Evolutionary conservation across 2,329 filamentous ascomycete species (phyloP).

Genomic region (Aspergillus neotritici): DNA sequence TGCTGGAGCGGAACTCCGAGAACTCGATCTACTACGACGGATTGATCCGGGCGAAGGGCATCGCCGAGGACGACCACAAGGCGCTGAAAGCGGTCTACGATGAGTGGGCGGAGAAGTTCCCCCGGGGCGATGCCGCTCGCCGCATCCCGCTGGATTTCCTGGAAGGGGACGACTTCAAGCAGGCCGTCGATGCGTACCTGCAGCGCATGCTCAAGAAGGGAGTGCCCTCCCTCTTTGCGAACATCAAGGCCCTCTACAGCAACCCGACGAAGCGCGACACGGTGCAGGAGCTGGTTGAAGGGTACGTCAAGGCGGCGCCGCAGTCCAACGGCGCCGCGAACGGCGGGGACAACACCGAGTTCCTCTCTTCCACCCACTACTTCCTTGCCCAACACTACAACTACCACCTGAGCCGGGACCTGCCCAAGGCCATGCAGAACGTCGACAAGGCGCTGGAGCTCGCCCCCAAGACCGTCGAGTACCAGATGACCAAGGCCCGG

Average conservation of each 20-base stretch:
- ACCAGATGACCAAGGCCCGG: constrained; percentile 89
- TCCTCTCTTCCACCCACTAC: constrained; percentile 76
- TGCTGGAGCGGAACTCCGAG: constrained; percentile 84
- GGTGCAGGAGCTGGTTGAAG: constrained; percentile 68
- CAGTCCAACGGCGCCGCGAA: constrained; percentile 49
- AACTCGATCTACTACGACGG: constrained; percentile 79
- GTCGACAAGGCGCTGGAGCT: constrained; percentile 78
- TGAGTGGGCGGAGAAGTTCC: constrained; percentile 73
- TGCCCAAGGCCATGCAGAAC: constrained; percentile 72
- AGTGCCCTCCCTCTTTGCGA: constrained; percentile 92
- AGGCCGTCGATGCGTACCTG: constrained; percentile 73
- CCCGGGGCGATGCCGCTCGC: constrained; percentile 76
- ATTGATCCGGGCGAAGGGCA: constrained; percentile 62
- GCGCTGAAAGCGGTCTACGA: constrained; percentile 70
- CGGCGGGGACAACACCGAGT: constrained; percentile 52
- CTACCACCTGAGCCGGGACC: constrained; percentile 78
- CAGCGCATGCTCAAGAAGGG: constrained; percentile 83
- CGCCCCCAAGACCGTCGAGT: constrained; percentile 77
- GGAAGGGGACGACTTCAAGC: constrained; percentile 71
- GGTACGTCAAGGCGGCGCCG: constrained; percentile 57
- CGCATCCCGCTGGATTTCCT: constrained; percentile 88
- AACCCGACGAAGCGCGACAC: constrained; percentile 71
- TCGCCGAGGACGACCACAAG: constrained; percentile 56
- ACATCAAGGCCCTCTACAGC: constrained; percentile 86
- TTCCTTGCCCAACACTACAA: constrained; percentile 98